These are phyloP conservation scores for Nitzschia sp. DNA, from an alignment of 108 stramenopile genomes.

Conservation along the genomic window DNA sequence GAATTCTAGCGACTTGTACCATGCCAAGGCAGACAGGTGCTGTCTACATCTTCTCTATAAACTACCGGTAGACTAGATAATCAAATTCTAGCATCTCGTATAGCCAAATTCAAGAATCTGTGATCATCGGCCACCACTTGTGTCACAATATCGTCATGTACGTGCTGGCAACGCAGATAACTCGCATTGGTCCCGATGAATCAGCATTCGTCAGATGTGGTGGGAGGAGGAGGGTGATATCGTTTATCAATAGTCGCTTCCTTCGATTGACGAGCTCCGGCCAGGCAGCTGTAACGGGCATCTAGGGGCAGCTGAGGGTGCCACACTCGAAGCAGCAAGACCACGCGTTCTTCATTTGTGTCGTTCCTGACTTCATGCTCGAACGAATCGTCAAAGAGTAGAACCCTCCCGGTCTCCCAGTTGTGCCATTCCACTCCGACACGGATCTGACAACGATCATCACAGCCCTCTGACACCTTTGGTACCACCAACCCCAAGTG, in stretches of 20 bases:
- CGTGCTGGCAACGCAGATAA: too few relatives aligned
- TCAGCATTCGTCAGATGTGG: too few relatives aligned
- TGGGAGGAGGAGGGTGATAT: conserved; percentile 22
- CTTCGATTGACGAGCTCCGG: conserved; percentile 28
- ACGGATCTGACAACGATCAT: conserved; percentile 52
- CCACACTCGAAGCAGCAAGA: conserved; percentile 75
- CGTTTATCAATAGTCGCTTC: conserved; percentile 37
- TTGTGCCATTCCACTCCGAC: conserved; percentile 61
- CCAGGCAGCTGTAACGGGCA: conserved; percentile 16
- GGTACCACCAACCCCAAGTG: conserved; percentile 80
- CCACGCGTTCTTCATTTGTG: conserved; percentile 54
- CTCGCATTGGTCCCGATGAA: too few relatives aligned
- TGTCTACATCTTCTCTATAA: too few relatives aligned
- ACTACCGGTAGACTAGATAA: too few relatives aligned
- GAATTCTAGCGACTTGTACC: too few relatives aligned
- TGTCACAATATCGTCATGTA: too few relatives aligned
- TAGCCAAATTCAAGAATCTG: too few relatives aligned
- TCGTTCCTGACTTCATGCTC: conserved; percentile 83
- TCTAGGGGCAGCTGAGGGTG: conserved; percentile 56
- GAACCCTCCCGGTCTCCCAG: conserved; percentile 68
- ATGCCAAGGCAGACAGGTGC: too few relatives aligned
- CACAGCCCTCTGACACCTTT: not conserved
- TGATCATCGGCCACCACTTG: too few relatives aligned
- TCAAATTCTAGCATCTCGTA: too few relatives aligned
- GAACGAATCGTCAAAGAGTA: conserved; percentile 86